Evolutionary conservation across 306 rosid species (phyloP), one percentile per base, ranked within the genome.

Genomic region (Ochetophila trinervis): DNA sequence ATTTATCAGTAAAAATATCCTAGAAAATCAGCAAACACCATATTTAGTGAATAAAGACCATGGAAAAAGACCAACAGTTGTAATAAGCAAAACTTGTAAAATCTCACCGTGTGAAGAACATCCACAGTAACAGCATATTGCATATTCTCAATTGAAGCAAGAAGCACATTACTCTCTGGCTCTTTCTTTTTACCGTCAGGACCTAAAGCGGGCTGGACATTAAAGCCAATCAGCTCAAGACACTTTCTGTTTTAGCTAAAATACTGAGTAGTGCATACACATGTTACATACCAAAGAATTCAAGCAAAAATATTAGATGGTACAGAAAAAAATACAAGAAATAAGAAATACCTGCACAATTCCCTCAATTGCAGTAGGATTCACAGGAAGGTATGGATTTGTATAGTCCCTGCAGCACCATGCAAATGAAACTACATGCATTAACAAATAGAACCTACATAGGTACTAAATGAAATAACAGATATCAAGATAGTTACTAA

Each of bases 111-210:
- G 87, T 87, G 88, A 76, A 91, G 80, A 66, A 91, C 95, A 35
- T 91, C 97, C 66, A 91, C 97, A 24, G 95, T 91, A 55, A 91
- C 93, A 77, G 95, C 97, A 84, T 87, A 91, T 80, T 91, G 97
- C 97, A 91, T 91, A 78, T 91, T 91, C 75, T 91, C 97, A 67
- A 91, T 91, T 64, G 95, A 91, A 60, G 97, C 97, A 56, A 91
- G 86, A 68, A 91, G 95, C 59, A 91, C 97, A 65, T 91, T 91
- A 84, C 95, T 88, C 82, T 88, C 97, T 0, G 77, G 82, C 62
- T 91, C 97, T 74, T 63, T 88, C 87, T 27, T 86, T 86, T 86
- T 91, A 70, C 97, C 97, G 79, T 91, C 97, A 49, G 95, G 93
- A 66, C 97, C 97, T 45, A 91, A 48, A 72, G 79, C 57, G 49